Conservation (phyloP, 257 asterid species). For the Ehretia macrophylla region DNA sequence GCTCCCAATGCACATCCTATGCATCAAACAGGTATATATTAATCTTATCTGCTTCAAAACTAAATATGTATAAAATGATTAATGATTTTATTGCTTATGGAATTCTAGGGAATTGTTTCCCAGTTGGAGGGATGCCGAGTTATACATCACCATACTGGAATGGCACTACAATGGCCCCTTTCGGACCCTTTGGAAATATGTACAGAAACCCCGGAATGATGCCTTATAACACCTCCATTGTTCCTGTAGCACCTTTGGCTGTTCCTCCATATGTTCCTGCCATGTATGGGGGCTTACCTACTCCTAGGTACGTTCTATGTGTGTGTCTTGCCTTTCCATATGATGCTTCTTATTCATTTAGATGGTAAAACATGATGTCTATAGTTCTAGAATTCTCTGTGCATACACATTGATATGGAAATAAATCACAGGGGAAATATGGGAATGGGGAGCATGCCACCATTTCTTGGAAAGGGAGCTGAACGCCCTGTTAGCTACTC, state of each 20-base stretch:
- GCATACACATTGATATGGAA: slow-evolving; percentile 4
- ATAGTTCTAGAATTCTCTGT: slow-evolving; percentile 1
- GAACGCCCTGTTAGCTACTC: slow-evolving; percentile 16
- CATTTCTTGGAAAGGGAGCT: slow-evolving; percentile 30
- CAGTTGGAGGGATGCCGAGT: slow-evolving; percentile 57
- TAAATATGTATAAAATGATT: neutral
- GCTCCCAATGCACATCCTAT: slow-evolving; percentile 46
- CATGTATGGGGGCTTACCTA: slow-evolving; percentile 35
- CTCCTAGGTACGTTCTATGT: slow-evolving; percentile 41
- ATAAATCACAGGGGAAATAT: slow-evolving; percentile 46
- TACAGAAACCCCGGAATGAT: slow-evolving; percentile 55
- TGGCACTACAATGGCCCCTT: slow-evolving; percentile 39
- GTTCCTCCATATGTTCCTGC: slow-evolving; percentile 46
- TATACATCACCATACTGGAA: slow-evolving; percentile 70
- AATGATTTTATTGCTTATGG: slow-evolving; percentile 3
- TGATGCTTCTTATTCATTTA: neutral
- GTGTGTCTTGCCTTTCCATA: slow-evolving; percentile 4
- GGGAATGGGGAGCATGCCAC: slow-evolving; percentile 45
- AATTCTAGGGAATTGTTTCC: slow-evolving; percentile 44
- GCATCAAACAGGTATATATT: slow-evolving; percentile 55
- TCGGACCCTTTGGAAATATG: slow-evolving; percentile 49
- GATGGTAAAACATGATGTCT: neutral
- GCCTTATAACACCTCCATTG: slow-evolving; percentile 55
- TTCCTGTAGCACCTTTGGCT: slow-evolving; percentile 40
- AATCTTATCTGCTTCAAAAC: neutral